Percentiles rank a stretch among this genome's conserved stretches.
phyloP scores from a whole-genome alignment of 768 basidiomycete genomes.

The Leccinum fibrillosum region DNA sequence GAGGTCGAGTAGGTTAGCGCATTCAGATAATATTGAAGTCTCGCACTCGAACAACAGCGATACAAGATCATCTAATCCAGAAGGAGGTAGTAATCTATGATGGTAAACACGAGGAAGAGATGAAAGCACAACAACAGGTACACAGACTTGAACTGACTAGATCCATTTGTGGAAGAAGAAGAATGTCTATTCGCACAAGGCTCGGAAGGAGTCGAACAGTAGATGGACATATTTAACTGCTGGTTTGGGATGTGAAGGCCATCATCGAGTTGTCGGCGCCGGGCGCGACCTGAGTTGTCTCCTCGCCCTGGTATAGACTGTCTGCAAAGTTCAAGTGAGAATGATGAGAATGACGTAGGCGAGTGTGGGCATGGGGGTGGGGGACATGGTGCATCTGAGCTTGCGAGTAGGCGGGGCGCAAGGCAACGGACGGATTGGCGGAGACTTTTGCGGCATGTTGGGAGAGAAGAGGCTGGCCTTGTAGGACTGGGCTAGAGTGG shows the following conservation, averaged over 20 bases:
- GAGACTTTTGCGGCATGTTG: slow-evolving; percentile 30
- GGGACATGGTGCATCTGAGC: slow-evolving; percentile 77
- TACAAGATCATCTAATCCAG: slow-evolving; percentile 26
- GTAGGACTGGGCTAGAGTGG: slow-evolving; percentile 18
- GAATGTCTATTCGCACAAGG: slow-evolving; percentile 6
- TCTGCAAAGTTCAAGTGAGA: slow-evolving; percentile 48
- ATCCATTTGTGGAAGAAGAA: slow-evolving; percentile 2
- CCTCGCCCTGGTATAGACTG: slow-evolving; percentile 33
- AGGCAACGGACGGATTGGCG: slow-evolving; percentile 40
- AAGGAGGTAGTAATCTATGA: slow-evolving; percentile 26
- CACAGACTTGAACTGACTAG: slow-evolving; percentile 19
- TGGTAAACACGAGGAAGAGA: slow-evolving; percentile 9
- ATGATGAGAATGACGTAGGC: slow-evolving; percentile 65
- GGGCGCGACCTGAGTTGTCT: slow-evolving; percentile 25
- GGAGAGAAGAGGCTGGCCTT: slow-evolving; percentile 16
- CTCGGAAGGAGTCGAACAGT: background rate
- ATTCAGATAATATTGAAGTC: background rate
- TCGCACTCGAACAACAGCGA: slow-evolving; percentile 15
- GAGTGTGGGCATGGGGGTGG: slow-evolving; percentile 74
- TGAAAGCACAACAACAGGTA: slow-evolving; percentile 19
- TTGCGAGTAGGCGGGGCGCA: slow-evolving; percentile 57
- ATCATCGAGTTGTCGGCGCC: slow-evolving; percentile 45
- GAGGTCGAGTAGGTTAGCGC: slow-evolving; percentile 41
- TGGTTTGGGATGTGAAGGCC: slow-evolving; percentile 40
- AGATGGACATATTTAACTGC: slow-evolving; percentile 14